A percentile compares a stretch with the other conserved stretches of the same genome.
phyloP scores from a whole-genome alignment of 345 rosid genomes.

The Kandelia obovata region DNA sequence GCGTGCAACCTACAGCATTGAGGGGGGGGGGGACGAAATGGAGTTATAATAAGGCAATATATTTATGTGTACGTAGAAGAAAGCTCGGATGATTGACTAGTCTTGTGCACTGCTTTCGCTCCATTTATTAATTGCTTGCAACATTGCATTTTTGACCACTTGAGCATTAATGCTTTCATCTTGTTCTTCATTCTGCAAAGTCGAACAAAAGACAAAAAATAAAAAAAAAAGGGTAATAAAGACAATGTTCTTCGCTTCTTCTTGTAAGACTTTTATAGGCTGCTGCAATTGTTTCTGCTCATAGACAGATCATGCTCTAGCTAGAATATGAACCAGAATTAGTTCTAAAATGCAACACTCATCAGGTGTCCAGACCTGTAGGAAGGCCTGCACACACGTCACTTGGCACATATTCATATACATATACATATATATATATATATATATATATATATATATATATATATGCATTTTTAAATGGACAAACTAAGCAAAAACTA shows the following conservation, averaged over 20 bases:
- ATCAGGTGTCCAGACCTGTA: not conserved
- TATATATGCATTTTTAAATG: not conserved
- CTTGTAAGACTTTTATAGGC: too few relatives aligned
- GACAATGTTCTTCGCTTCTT: too few relatives aligned
- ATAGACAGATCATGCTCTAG: too few relatives aligned
- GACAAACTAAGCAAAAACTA: not conserved
- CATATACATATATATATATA: not conserved
- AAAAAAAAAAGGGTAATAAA: too few relatives aligned
- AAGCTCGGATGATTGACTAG: conserved; percentile 2
- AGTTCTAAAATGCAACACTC: too few relatives aligned
- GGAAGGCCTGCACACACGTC: not conserved
- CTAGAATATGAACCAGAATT: too few relatives aligned
- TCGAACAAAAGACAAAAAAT: not conserved
- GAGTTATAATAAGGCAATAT: not conserved
- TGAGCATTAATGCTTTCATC: conserved; percentile 53
- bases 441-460: not conserved
- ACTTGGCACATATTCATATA: not conserved
- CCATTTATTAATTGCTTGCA: conserved; percentile 66
- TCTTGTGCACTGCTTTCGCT: conserved; percentile 21
- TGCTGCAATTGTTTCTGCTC: too few relatives aligned
- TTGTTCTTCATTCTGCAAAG: conserved; percentile 60
- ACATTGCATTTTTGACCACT: conserved; percentile 67
- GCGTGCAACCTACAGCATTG: too few relatives aligned
- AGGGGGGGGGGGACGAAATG: not conserved
- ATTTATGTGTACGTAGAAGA: not conserved